Conservation (phyloP, 148 eudicot species). For the Cornus suecica region DNA sequence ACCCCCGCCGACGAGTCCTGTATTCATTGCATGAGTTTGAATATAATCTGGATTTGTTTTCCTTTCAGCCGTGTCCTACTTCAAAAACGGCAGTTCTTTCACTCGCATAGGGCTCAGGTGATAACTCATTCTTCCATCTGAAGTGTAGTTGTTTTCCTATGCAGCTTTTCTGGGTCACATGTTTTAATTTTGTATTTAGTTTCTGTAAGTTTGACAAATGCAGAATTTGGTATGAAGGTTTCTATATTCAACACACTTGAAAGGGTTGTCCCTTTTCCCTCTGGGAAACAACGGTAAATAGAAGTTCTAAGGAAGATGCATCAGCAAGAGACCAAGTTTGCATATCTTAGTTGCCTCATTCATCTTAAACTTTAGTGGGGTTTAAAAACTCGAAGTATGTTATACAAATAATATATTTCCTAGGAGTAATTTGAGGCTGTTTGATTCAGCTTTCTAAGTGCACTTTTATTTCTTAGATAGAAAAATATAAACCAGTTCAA, state of each 20-base stretch:
- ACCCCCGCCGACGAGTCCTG: too few species aligned
- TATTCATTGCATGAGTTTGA: neutral
- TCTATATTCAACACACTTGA: neutral
- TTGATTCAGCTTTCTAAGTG: too few species aligned
- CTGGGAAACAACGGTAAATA: neutral
- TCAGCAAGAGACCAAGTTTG: neutral
- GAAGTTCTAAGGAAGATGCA: neutral
- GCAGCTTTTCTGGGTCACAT: neutral
- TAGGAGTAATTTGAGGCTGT: too few species aligned
- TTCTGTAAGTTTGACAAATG: neutral
- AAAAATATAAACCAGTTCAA: too few species aligned
- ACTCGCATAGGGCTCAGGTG: conserved; percentile 96
- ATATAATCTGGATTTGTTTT: conserved; percentile 5
- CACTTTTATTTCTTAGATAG: too few species aligned
- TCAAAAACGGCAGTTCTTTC: conserved; percentile 94
- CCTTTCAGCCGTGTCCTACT: conserved; percentile 72
- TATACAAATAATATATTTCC: too few species aligned
- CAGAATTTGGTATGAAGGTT: neutral
- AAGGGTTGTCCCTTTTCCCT: neutral
- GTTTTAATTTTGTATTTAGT: neutral
- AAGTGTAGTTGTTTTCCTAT: neutral
- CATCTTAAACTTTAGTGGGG: too few species aligned
- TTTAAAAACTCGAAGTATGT: too few species aligned
- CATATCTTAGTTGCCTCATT: neutral
- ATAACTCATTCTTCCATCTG: neutral